These are phyloP conservation scores for Emergomyces orientalis DNA, from an alignment of 2,329 filamentous ascomycete genomes.

Conservation along the genomic window DNA sequence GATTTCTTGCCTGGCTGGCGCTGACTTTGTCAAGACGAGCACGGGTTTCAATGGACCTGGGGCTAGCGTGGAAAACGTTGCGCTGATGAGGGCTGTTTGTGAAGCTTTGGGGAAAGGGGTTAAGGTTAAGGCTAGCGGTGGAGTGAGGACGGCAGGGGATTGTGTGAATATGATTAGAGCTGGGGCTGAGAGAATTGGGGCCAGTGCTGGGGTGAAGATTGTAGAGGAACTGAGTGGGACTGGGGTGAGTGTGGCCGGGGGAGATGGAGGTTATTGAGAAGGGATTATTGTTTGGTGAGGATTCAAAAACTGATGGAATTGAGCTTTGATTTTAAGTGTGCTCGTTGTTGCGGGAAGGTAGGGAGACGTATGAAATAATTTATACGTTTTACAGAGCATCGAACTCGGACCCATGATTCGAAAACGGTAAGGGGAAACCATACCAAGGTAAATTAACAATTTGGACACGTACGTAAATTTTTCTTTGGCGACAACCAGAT, in stretches of 20 bases:
- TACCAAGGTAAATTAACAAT: neutral
- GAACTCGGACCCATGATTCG: too few relatives aligned
- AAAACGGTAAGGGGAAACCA: neutral
- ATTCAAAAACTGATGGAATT: neutral
- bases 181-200: slow-evolving; percentile 49
- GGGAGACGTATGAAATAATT: too few relatives aligned
- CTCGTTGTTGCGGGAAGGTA: too few relatives aligned
- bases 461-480: neutral
- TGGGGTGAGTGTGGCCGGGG: slow-evolving; percentile 13
- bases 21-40: slow-evolving; percentile 53
- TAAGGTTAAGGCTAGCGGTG: slow-evolving; percentile 52
- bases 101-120: slow-evolving; percentile 35
- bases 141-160: slow-evolving; percentile 43
- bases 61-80: slow-evolving; percentile 44
- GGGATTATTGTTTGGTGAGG: neutral
- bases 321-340: neutral
- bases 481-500: neutral
- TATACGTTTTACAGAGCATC: neutral
- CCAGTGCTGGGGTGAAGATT: slow-evolving; percentile 48
- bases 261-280: slow-evolving; percentile 6
- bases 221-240: slow-evolving; percentile 35
- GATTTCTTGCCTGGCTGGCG: slow-evolving; percentile 44
- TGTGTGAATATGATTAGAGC: slow-evolving; percentile 47
- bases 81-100: slow-evolving; percentile 45
- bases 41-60: slow-evolving; percentile 51